These are phyloP conservation scores for Haplosporangium sp. DNA, from an alignment of 371 early-diverging fungal species.

Conservation along the genomic window DNA sequence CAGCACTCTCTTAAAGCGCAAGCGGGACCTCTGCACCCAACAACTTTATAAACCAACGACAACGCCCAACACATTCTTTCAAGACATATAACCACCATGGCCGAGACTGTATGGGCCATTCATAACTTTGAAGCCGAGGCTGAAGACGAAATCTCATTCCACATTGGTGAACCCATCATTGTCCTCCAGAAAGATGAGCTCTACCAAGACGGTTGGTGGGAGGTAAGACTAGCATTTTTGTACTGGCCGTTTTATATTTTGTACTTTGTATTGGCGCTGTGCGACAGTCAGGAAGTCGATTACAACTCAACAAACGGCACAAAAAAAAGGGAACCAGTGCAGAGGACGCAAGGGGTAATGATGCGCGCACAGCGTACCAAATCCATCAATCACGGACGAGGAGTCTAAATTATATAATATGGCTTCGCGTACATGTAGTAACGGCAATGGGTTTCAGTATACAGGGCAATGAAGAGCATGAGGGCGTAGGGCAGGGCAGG, in stretches of 20 bases:
- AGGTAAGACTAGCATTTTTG: conserved; percentile 61
- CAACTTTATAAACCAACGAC: neutral
- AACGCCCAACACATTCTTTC: neutral
- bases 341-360: too few species aligned
- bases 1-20: neutral
- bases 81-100: conserved; percentile 24
- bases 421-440: too few species aligned
- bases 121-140: conserved; percentile 79
- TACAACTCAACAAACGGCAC: too few species aligned
- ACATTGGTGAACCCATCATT: conserved; percentile 74
- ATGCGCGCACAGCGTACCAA: too few species aligned
- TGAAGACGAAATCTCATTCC: conserved; percentile 81
- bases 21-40: neutral
- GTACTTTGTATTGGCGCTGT: neutral
- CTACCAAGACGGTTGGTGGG: conserved; percentile 90
- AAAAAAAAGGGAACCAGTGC: too few species aligned
- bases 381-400: too few species aligned
- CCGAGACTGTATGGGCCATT: conserved; percentile 71
- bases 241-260: neutral
- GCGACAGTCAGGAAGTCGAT: neutral
- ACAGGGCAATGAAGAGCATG: too few species aligned
- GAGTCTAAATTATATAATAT: too few species aligned
- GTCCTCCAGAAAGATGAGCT: conserved; percentile 84
- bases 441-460: too few species aligned
- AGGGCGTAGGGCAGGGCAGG: too few species aligned